phyloP scores from a whole-genome alignment of 164 flowering plant genomes.

The Tinospora cordifolia region DNA sequence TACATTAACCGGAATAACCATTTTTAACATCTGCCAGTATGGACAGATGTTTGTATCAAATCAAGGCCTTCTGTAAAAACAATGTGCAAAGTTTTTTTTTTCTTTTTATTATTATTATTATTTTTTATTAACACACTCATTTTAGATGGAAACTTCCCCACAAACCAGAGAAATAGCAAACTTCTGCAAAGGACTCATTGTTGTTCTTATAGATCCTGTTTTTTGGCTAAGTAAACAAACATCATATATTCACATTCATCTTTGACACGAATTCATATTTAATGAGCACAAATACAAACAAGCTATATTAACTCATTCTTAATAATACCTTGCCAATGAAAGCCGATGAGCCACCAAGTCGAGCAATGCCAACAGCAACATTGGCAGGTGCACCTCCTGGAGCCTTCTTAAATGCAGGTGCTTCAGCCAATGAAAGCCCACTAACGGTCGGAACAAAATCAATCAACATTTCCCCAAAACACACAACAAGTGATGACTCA shows the following conservation, averaged over 20 bases:
- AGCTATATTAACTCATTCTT: not conserved
- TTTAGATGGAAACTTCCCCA: too few species aligned
- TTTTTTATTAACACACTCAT: too few species aligned
- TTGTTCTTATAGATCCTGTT: not conserved
- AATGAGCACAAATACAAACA: not conserved
- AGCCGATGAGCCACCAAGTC: slow-evolving; percentile 91
- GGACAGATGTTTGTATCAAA: too few species aligned
- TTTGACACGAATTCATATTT: not conserved
- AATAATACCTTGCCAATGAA: slow-evolving; percentile 84
- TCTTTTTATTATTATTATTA: too few species aligned
- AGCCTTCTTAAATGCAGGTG: slow-evolving; percentile 91
- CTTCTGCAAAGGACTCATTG: not conserved
- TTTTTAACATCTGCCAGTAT: too few species aligned
- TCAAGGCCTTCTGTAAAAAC: too few species aligned
- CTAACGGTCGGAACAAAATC: slow-evolving; percentile 86
- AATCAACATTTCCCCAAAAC: slow-evolving; percentile 94
- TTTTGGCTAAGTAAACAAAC: not conserved
- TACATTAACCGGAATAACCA: too few species aligned
- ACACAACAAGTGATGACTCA: slow-evolving; percentile 65
- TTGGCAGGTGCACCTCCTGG: slow-evolving; percentile 99
- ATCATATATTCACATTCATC: not conserved
- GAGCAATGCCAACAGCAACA: slow-evolving; percentile 92
- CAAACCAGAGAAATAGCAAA: too few species aligned
- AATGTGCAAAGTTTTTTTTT: too few species aligned
- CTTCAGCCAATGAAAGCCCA: slow-evolving; percentile 84